Base-by-base conservation (phyloP, 768 basidiomycete genomes). In the Neoboletus magnificus region DNA sequence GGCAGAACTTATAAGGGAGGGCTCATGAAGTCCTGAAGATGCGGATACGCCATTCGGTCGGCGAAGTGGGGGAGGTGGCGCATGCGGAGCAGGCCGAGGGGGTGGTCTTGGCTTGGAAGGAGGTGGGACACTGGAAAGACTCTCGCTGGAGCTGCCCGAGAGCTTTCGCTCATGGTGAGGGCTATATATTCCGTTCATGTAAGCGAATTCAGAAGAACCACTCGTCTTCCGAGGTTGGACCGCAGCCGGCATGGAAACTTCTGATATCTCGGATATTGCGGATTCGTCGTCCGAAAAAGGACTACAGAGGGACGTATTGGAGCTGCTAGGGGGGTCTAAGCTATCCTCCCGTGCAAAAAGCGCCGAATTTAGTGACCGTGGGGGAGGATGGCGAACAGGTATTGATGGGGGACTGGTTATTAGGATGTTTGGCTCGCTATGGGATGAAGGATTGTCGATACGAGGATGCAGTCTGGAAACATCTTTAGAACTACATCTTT, bases 241-340 rank as follows among this genome's bases (percentile, higher is more conserved):
- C 1, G 32, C 49, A 1, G 55, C 60, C 46, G 62, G 48, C 0
- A 61, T 33, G 20, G 48, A 61, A 27, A 57, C 32, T 5, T 63
- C 64, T 2, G 61, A 59, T 15, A 65, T 48, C 23, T 67, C 69
- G 3, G 69, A 71, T 41, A 60, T 50, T 27, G 63, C 67, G 5
- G 68, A 69, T 50, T 67, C 70, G 9, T 59, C 63, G 20, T 71
- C 70, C 7, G 70, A 71, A 52, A 71, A 71, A 10, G 71, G 70
- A 48, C 70, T 71, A 22, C 52, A 48, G 5, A 48, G 35, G 13
- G 71, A 68, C 0, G 66, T 59, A 50, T 48, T 58, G 22, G 66
- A 65, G 11, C 59, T 62, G 27, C 59, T 52, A 16, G 55, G 45
- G 15, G 59, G 25, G 7, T 72, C 66, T 30, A 60, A 41, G 9